Percentiles rank a stretch among this genome's conserved stretches.
Evolutionary conservation across 495 filamentous ascomycete species (phyloP).

Genomic region (Neurospora sp.): DNA sequence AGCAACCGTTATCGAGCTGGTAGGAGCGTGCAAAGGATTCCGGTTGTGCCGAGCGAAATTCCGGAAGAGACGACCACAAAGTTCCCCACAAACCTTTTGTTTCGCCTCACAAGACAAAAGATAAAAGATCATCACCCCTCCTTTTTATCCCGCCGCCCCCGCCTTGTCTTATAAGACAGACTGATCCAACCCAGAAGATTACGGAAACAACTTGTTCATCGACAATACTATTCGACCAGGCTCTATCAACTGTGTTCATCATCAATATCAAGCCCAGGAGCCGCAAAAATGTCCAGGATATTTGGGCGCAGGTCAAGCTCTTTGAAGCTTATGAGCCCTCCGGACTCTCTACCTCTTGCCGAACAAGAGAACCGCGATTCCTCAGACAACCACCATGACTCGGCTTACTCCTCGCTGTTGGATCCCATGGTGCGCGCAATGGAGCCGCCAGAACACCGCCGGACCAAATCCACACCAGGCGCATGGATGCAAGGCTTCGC

Average conservation of each 20-base stretch:
- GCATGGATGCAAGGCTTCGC: background rate
- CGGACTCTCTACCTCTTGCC: background rate
- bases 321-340: background rate
- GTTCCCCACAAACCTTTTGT: background rate
- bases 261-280: background rate
- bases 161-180: background rate
- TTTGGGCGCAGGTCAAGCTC: background rate
- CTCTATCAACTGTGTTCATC: background rate
- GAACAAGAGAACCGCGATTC: background rate
- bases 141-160: background rate
- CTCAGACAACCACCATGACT: constrained; percentile 7
- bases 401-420: constrained; percentile 20
- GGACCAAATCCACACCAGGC: constrained; percentile 1
- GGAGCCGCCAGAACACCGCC: background rate
- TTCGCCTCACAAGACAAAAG: background rate
- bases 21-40: background rate
- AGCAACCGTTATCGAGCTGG: background rate
- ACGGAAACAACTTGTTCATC: background rate
- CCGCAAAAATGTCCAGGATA: background rate
- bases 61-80: background rate
- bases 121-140: background rate
- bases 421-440: constrained; percentile 3
- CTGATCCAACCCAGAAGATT: background rate
- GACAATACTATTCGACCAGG: background rate
- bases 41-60: background rate